These are phyloP conservation scores for Fusarium sacchari DNA, from an alignment of 2,329 filamentous ascomycete genomes.

Conservation along the genomic window DNA sequence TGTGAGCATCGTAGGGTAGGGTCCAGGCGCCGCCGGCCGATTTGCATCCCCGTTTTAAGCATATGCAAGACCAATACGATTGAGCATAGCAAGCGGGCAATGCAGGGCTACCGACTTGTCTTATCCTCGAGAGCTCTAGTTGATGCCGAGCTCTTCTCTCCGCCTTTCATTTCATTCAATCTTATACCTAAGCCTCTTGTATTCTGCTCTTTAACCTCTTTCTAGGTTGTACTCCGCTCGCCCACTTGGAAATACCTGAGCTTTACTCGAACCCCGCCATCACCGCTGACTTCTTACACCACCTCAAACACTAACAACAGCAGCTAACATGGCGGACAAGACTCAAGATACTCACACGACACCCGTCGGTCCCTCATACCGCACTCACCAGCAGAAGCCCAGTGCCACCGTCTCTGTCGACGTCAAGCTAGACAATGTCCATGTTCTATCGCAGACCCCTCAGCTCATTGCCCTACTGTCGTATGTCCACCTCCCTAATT, in stretches of 20 bases:
- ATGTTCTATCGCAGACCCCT: constrained; percentile 89
- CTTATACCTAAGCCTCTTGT: constrained; percentile 7
- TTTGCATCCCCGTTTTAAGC: constrained; percentile 40
- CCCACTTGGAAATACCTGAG: constrained; percentile 21
- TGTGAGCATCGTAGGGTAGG: constrained; percentile 13
- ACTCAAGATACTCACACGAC: constrained; percentile 56
- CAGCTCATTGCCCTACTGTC: constrained; percentile 97
- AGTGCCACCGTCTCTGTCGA: constrained; percentile 88
- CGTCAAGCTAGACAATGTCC: constrained; percentile 85
- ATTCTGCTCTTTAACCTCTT: neutral
- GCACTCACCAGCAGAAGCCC: constrained; percentile 79
- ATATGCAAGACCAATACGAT: constrained; percentile 32
- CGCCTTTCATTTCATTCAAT: constrained; percentile 26
- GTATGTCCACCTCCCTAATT: constrained; percentile 66
- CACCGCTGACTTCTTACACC: constrained; percentile 12
- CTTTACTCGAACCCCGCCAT: constrained; percentile 19
- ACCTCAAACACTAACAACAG: constrained; percentile 13
- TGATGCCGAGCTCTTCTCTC: constrained; percentile 24
- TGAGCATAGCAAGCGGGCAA: constrained; percentile 17
- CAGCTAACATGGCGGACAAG: constrained; percentile 43
- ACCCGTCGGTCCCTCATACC: constrained; percentile 83
- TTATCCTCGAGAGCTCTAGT: constrained; percentile 35
- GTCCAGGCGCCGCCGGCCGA: constrained; percentile 21
- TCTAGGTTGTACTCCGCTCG: constrained; percentile 1
- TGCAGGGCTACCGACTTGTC: constrained; percentile 34